Percentiles rank a stretch among this genome's conserved stretches.
phyloP scores from a whole-genome alignment of 768 basidiomycete genomes.

The Flagelloscypha sp. region DNA sequence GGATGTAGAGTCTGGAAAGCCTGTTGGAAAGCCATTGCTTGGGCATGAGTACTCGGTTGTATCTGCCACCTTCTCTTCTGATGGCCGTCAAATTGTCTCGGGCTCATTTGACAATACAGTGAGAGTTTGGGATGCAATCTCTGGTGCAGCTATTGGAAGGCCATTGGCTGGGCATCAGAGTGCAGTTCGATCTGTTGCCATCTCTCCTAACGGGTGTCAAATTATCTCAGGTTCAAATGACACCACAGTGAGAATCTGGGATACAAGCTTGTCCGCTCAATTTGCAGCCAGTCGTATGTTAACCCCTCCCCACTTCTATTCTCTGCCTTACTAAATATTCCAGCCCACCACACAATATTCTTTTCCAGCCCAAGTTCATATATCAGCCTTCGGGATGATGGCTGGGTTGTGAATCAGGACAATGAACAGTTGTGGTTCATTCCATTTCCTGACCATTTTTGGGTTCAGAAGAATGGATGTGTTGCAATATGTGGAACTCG shows the following conservation, averaged over 20 bases:
- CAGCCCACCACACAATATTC: too few relatives aligned
- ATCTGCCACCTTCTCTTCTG: constrained; percentile 18
- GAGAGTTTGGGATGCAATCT: constrained; percentile 20
- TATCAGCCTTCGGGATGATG: too few relatives aligned
- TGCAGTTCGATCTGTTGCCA: constrained; percentile 7
- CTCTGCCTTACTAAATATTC: too few relatives aligned
- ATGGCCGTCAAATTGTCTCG: constrained; percentile 21
- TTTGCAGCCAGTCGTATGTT: too few relatives aligned
- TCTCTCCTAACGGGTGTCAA: constrained; percentile 13
- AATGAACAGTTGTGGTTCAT: too few relatives aligned
- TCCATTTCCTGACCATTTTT: too few relatives aligned
- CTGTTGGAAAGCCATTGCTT: constrained; percentile 6
- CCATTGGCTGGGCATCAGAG: constrained; percentile 7
- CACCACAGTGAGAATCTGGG: constrained; percentile 12
- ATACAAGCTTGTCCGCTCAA: too few relatives aligned
- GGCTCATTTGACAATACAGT: constrained; percentile 20
- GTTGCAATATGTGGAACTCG: too few relatives aligned
- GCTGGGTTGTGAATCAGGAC: too few relatives aligned
- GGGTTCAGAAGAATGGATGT: too few relatives aligned
- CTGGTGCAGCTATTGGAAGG: constrained; percentile 4
- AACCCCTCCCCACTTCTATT: too few relatives aligned
- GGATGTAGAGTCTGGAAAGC: constrained; percentile 7
- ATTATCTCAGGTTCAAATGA: constrained; percentile 15
- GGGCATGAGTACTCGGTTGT: constrained; percentile 11
- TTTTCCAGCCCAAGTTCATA: too few relatives aligned